These are phyloP conservation scores for Umbilicaria muhlenbergii DNA, from an alignment of 495 filamentous ascomycete genomes.

Conservation along the genomic window DNA sequence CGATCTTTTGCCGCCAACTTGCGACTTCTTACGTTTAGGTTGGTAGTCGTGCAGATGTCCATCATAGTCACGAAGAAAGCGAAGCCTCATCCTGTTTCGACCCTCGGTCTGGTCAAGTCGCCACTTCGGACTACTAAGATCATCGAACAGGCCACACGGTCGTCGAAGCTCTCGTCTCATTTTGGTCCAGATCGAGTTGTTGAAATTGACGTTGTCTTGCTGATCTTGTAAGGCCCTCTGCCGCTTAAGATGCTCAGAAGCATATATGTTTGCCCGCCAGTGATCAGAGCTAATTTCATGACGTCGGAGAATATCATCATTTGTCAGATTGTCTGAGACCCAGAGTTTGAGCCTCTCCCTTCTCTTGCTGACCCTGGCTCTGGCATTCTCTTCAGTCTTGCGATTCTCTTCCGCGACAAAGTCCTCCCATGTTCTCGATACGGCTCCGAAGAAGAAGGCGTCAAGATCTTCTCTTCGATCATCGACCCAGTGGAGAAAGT, in stretches of 20 bases:
- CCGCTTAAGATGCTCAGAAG: constrained; percentile 80
- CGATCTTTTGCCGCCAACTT: constrained; percentile 2
- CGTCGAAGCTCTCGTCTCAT: constrained; percentile 59
- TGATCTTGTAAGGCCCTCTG: constrained; percentile 79
- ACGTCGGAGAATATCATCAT: constrained; percentile 54
- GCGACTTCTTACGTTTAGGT: constrained; percentile 58
- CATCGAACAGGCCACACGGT: constrained; percentile 64
- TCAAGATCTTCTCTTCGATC: constrained; percentile 70
- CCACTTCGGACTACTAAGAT: constrained; percentile 54
- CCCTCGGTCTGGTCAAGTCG: constrained; percentile 91
- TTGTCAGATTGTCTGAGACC: constrained; percentile 47
- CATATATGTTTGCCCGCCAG: constrained; percentile 89
- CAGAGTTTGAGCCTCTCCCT: constrained; percentile 71
- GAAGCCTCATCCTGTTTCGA: constrained; percentile 82
- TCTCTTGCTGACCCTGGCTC: constrained; percentile 49
- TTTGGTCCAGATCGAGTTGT: constrained; percentile 53
- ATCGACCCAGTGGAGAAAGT: constrained; percentile 81
- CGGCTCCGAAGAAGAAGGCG: constrained; percentile 55
- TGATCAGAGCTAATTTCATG: constrained; percentile 73
- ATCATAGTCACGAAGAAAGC: constrained; percentile 62
- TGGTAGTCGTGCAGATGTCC: constrained; percentile 60
- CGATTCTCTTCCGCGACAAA: constrained; percentile 70
- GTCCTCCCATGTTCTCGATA: constrained; percentile 69
- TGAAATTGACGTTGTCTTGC: constrained; percentile 68
- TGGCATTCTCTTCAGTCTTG: constrained; percentile 55